Evolutionary conservation across 768 basidiomycete species (phyloP).

Genomic region (Boletus sp.): DNA sequence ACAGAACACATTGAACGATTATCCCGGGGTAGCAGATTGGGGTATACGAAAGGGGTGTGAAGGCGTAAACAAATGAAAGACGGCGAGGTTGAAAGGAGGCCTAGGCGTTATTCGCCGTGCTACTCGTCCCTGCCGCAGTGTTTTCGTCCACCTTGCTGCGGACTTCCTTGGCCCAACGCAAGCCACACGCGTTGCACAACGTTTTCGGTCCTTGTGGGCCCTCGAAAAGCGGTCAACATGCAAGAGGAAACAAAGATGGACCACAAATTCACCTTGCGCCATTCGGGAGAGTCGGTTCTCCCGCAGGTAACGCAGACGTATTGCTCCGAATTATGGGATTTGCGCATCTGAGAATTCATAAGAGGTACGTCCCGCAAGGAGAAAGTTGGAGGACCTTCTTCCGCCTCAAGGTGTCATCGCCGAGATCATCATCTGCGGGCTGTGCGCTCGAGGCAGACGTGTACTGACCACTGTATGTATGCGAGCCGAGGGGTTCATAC

Average conservation of each 20-base stretch:
- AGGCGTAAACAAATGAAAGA: neutral
- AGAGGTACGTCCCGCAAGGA: neutral
- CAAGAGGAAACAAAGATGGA: neutral
- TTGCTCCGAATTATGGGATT: constrained; percentile 53
- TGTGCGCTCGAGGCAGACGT: constrained; percentile 9
- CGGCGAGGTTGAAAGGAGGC: neutral
- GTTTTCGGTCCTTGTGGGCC: constrained; percentile 96
- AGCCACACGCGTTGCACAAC: constrained; percentile 94
- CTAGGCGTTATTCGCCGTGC: constrained; percentile 19
- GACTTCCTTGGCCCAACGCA: constrained; percentile 85
- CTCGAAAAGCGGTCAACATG: constrained; percentile 37
- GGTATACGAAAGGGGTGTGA: constrained; percentile 1
- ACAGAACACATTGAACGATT: neutral
- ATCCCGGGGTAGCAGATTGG: constrained; percentile 4
- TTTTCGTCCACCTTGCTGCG: constrained; percentile 42
- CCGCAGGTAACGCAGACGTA: constrained; percentile 93
- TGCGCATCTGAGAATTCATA: constrained; percentile 27
- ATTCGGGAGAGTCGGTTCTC: constrained; percentile 94
- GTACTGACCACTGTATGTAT: constrained; percentile 18
- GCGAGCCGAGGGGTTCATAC: constrained; percentile 22
- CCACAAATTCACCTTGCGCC: constrained; percentile 67
- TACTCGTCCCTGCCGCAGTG: constrained; percentile 22
- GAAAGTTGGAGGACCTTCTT: constrained; percentile 50
- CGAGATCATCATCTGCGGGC: constrained; percentile 39
- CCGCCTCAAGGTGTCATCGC: constrained; percentile 53